A percentile compares a stretch with the other conserved stretches of the same genome.
Conservation (phyloP, 2,329 filamentous ascomycete genomes). For the Helminthosporium solani region DNA sequence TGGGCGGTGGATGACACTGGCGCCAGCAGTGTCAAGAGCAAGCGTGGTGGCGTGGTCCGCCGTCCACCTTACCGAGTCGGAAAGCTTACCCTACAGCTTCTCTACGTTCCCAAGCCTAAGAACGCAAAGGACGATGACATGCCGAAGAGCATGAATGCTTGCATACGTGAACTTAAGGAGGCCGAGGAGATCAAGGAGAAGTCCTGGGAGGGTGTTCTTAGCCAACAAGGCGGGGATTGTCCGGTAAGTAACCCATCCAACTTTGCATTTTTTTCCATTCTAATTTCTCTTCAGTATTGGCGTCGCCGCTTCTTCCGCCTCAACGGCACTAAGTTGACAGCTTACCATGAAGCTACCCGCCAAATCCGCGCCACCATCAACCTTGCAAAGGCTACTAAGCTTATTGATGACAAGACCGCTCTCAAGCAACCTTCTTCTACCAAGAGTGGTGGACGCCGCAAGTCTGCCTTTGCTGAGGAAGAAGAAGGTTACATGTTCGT, state of each 20-base stretch:
- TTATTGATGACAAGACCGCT: slow-evolving; percentile 87
- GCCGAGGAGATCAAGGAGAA: slow-evolving; percentile 77
- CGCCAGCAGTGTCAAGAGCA: slow-evolving; percentile 90
- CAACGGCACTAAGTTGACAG: slow-evolving; percentile 84
- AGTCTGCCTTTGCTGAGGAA: slow-evolving; percentile 95
- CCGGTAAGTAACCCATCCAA: slow-evolving; percentile 64
- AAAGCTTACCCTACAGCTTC: slow-evolving; percentile 87
- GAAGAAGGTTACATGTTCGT: slow-evolving; percentile 99
- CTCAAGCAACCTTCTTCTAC: slow-evolving; percentile 78
- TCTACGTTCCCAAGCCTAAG: slow-evolving; percentile 93
- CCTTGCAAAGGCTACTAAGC: slow-evolving; percentile 82
- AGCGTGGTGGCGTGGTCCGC: slow-evolving; percentile 72
- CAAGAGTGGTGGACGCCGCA: slow-evolving; percentile 75
- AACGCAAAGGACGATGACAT: slow-evolving; percentile 88
- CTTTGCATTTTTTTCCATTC: not conserved
- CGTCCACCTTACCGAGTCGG: slow-evolving; percentile 94
- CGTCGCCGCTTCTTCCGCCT: slow-evolving; percentile 97
- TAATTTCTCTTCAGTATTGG: slow-evolving; percentile 70
- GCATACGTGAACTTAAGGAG: slow-evolving; percentile 87
- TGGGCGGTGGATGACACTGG: slow-evolving; percentile 86
- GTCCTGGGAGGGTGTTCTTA: slow-evolving; percentile 84
- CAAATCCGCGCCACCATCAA: slow-evolving; percentile 98
- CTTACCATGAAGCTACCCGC: slow-evolving; percentile 91
- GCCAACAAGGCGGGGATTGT: slow-evolving; percentile 96
- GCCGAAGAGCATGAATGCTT: slow-evolving; percentile 99